phyloP scores from a whole-genome alignment of 176 grass and related monocot genomes.

The Paspalum vaginatum region DNA sequence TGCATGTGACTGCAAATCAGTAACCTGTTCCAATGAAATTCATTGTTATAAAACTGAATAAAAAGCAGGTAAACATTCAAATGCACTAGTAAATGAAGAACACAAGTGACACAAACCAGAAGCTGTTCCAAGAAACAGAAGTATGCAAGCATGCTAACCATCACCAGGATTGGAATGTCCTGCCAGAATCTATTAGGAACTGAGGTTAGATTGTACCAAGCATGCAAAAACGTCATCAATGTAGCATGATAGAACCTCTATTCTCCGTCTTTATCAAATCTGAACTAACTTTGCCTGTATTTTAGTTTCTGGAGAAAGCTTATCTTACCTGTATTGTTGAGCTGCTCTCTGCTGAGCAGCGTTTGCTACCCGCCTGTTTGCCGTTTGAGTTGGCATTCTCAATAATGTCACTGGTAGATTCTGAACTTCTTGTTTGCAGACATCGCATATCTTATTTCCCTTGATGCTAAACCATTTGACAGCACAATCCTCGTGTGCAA shows the following conservation, averaged over 20 bases:
- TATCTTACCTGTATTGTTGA: conserved; percentile 66
- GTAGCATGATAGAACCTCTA: background rate
- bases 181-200: conserved; percentile 83
- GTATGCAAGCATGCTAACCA: conserved; percentile 99
- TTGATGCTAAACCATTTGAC: conserved; percentile 99
- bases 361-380: conserved; percentile 57
- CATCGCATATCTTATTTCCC: conserved; percentile 97
- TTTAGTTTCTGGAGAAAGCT: background rate
- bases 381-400: conserved; percentile 78
- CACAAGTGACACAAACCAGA: conserved; percentile 59
- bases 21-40: conserved; percentile 60
- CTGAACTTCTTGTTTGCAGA: conserved; percentile 87
- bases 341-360: conserved; percentile 68
- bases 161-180: conserved; percentile 93
- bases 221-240: background rate
- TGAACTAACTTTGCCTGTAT: conserved; percentile 3
- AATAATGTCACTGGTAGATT: conserved; percentile 95
- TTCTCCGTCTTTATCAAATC: background rate
- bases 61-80: conserved; percentile 1
- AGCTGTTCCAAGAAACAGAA: conserved; percentile 99
- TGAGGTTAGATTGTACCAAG: conserved; percentile 34
- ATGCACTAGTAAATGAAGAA: conserved; percentile 29
- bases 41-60: conserved; percentile 4
- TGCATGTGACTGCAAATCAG: conserved; percentile 62
- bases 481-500: conserved; percentile 97